phyloP scores from a whole-genome alignment of 495 filamentous ascomycete species.

The Xylaria bambusicola region DNA sequence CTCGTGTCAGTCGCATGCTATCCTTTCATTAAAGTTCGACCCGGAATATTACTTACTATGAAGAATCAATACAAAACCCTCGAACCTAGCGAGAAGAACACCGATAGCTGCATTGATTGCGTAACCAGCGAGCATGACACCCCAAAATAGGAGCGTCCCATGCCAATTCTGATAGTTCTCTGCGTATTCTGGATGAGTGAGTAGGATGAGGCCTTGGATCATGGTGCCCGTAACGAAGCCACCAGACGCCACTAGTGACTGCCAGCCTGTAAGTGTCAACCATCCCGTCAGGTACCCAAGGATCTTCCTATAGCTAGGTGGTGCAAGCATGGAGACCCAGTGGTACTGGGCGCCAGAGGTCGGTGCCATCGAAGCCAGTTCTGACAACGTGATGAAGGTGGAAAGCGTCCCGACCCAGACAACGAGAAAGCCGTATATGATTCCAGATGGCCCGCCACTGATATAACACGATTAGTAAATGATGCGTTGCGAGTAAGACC shows the following conservation, averaged over 20 bases:
- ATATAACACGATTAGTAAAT: background rate
- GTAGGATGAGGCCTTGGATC: constrained; percentile 60
- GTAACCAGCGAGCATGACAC: constrained; percentile 50
- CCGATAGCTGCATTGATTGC: constrained; percentile 60
- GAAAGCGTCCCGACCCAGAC: constrained; percentile 30
- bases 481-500: background rate
- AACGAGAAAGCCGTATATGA: constrained; percentile 33
- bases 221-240: constrained; percentile 57
- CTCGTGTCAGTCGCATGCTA: background rate
- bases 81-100: constrained; percentile 57
- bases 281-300: constrained; percentile 63
- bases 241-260: constrained; percentile 53
- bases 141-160: constrained; percentile 59
- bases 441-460: constrained; percentile 35
- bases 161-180: constrained; percentile 57
- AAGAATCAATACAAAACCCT: constrained; percentile 59
- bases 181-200: constrained; percentile 51
- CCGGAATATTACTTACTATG: constrained; percentile 36
- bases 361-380: constrained; percentile 34
- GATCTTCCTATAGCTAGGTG: constrained; percentile 52
- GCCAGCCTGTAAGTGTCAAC: constrained; percentile 62
- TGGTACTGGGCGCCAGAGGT: constrained; percentile 33
- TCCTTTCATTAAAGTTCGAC: too few species aligned
- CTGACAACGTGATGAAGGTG: constrained; percentile 29
- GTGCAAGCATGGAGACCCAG: constrained; percentile 63